These are phyloP conservation scores for Wallacemonas sp. DNA, from an alignment of 208 protist genomes.

Conservation along the genomic window DNA sequence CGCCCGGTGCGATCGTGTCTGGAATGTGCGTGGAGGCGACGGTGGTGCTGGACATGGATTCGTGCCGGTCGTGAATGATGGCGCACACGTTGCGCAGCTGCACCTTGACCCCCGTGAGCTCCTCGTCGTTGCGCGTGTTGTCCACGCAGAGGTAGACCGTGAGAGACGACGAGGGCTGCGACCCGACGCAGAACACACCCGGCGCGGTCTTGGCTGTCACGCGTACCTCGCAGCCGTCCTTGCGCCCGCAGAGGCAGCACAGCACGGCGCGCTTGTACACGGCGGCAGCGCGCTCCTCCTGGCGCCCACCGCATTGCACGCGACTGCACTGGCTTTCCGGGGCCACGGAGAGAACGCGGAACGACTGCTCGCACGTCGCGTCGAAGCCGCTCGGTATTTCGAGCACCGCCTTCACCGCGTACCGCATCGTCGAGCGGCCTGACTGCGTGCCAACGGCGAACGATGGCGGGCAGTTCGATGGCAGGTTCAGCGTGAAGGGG, in stretches of 20 bases:
- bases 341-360: slow-evolving; percentile 8
- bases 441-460: slow-evolving; percentile 8
- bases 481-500: slow-evolving; percentile 18
- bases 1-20: slow-evolving; percentile 1
- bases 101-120: slow-evolving; percentile 1
- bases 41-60: slow-evolving; percentile 13
- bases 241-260: slow-evolving; percentile 14
- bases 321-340: not conserved
- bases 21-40: not conserved
- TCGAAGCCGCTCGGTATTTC: slow-evolving; percentile 26
- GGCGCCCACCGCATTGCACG: not conserved
- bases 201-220: slow-evolving; percentile 14
- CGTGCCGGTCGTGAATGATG: slow-evolving; percentile 11
- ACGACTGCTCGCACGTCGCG: slow-evolving; percentile 9
- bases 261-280: slow-evolving; percentile 11
- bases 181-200: slow-evolving; percentile 4
- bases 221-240: slow-evolving; percentile 7
- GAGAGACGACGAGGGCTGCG: not conserved
- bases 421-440: slow-evolving; percentile 8
- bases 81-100: slow-evolving; percentile 12
- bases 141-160: slow-evolving; percentile 11
- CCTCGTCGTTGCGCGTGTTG: slow-evolving; percentile 16
- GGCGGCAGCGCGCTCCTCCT: not conserved
- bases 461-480: slow-evolving; percentile 11
- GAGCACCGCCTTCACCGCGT: slow-evolving; percentile 22